Evolutionary conservation across 176 grass and related monocot species (phyloP), one percentile per base, ranked within the genome.

Genomic region (Guadua angustifolia): DNA sequence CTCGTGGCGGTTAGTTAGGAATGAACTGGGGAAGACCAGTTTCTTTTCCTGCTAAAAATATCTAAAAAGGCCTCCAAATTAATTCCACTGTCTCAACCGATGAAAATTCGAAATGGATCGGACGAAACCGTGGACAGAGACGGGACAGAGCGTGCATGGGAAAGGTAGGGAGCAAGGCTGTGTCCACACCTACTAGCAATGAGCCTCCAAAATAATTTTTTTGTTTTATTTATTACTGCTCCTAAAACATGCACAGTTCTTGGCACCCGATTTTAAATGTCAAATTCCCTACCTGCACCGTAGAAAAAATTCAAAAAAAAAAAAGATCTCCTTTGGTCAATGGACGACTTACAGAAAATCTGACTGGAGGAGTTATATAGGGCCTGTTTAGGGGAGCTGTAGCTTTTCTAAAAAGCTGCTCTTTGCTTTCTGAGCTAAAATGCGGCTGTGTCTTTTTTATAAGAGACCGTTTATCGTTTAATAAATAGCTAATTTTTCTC

Each of bases 91-190:
- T 66, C 84, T 42, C 36, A 25, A 42, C 9, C 43, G 55, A 50
- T 46, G 39, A 4, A 73, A 43, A 55, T 55, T 15, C 6, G 68
- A 42, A 13, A 21, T 24, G 67, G 79, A 53, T 78, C 21, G 39
- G 44, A 71, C 18, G 79, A 85, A 86, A 89, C 70, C 76, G 62
- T 80, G 70, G 75, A 74, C 78, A 57, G 25, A 7, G 81, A 88
- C 64, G 9, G 33, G 62, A 64, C 43, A 32, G 17, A 45, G 66
- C 66, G 74, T 56, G 79, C 78, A 4, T 65, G 60, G 57, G 59
- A 56, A 63, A 60, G 53, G 66, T 50, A 3, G 74, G 84, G 57
- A 47, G 77, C 87, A 83, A 73, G 61, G 49, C 40, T 24, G 82
- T 84, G 69, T 79, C 81, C 75, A 66, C 55, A 66, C 67, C 24